Base-by-base conservation (phyloP, 306 rosid genomes). In the Begonia masoniana region DNA sequence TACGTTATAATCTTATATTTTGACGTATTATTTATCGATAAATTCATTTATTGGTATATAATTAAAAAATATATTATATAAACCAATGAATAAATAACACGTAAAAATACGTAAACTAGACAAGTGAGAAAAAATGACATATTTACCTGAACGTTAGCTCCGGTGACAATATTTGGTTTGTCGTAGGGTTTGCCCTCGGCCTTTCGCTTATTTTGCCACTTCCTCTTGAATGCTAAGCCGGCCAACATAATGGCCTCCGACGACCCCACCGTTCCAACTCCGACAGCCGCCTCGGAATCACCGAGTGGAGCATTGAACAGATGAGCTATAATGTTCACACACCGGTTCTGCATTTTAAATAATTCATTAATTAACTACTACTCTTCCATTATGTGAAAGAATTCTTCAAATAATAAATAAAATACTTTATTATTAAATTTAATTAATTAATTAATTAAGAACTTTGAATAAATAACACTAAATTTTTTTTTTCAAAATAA, bases 161-260 rank as follows among this genome's bases (percentile, higher is more conserved):
- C 97, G 4, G 97, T 88, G 54, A 88, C 97, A 64, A 88, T 88
- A 73, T 88, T 88, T 65, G 97, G 97, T 0, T 82, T 84, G 75
- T 88, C 93, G 10, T 0, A n/a, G 19, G 95, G 93, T 48, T 75
- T 73, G 35, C 93, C 93, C 24, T 71, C 77, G 13, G 67, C 60
- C 68, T 64, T 79, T 63, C 71, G 76, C 64, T 43, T 71, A 74
- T 84, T 88, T 60, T 88, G 97, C 97, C 97, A 88, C 31, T 41
- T 84, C 14, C 97, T 79, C 71, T 88, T 88, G 88, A 88, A 88
- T 6, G 97, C 97, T 68, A 88, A 72, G 10, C 97, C 97, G 16
- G 97, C 97, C 80, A 88, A 75, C 97, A 88, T 88, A 64, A 88
- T 88, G 66, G 97, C 97, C 59, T 88, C 97, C 1, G 97, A 88